phyloP scores from a whole-genome alignment of 2,329 filamentous ascomycete species.

The Diaporthe batatas region DNA sequence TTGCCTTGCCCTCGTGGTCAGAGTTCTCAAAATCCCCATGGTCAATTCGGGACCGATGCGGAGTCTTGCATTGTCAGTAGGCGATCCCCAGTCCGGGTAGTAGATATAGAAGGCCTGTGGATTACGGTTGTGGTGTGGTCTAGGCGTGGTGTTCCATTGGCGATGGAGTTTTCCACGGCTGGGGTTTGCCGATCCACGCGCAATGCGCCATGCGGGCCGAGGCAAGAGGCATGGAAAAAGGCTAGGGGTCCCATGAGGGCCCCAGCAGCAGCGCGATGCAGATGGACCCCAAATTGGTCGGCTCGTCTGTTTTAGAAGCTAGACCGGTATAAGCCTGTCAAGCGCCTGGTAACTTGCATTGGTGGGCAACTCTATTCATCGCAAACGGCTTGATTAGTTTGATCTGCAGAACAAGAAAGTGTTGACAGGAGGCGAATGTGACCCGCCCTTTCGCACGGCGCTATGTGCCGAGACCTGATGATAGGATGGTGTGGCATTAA shows the following conservation, averaged over 20 bases:
- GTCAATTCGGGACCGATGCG: not conserved
- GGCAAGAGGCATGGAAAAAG: not conserved
- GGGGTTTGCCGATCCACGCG: constrained; percentile 20
- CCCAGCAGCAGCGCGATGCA: not conserved
- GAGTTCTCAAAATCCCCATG: not conserved
- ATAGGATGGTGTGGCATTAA: not conserved
- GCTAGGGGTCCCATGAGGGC: not conserved
- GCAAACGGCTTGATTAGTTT: constrained; percentile 14
- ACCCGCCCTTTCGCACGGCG: not conserved
- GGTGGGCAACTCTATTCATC: constrained; percentile 10
- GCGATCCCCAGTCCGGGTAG: too few species aligned
- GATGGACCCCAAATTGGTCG: constrained; percentile 19
- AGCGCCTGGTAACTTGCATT: constrained; percentile 22
- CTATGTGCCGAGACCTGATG: not conserved
- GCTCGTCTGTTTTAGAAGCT: constrained; percentile 28
- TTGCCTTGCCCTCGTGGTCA: not conserved
- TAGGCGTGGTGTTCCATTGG: constrained; percentile 5
- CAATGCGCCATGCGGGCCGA: constrained; percentile 26
- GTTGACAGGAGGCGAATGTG: constrained; percentile 20
- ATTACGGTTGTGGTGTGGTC: constrained; percentile 15
- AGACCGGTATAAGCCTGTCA: constrained; percentile 10
- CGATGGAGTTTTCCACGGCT: not conserved
- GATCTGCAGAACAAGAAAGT: constrained; percentile 11
- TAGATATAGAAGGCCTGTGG: not conserved
- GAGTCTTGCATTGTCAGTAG: not conserved